phyloP scores from a whole-genome alignment of 1,284 basidiomycete species.

The Cystobasidium pallidum region DNA sequence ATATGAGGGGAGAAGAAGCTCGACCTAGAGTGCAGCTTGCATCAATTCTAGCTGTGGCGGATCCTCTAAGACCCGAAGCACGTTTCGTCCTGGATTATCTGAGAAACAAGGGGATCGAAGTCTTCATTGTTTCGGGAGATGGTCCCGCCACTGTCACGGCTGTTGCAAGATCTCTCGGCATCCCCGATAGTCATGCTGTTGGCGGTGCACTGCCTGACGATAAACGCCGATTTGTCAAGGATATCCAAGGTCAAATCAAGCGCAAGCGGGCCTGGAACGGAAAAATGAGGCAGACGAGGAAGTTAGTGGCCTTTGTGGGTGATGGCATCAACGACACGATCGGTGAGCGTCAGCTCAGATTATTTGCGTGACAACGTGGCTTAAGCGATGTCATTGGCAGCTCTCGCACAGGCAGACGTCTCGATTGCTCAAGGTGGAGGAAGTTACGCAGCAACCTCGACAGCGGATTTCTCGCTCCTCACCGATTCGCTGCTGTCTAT shows the following conservation, averaged over 20 bases:
- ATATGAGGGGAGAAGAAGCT: constrained; percentile 20
- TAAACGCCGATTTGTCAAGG: constrained; percentile 60
- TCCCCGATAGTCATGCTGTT: constrained; percentile 66
- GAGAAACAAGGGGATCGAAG: constrained; percentile 63
- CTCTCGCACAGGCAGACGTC: constrained; percentile 71
- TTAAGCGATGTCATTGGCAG: constrained; percentile 50
- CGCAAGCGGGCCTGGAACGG: constrained; percentile 7
- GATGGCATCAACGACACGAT: constrained; percentile 51
- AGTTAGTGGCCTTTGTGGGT: constrained; percentile 64
- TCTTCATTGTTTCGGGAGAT: constrained; percentile 82
- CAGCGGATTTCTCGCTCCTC: constrained; percentile 74
- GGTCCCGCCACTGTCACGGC: constrained; percentile 71
- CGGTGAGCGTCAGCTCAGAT: neutral
- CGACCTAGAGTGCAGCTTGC: constrained; percentile 54
- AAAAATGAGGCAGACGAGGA: constrained; percentile 55
- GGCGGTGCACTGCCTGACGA: constrained; percentile 70
- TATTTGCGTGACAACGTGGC: neutral
- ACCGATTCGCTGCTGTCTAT: constrained; percentile 60
- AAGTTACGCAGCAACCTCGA: constrained; percentile 68
- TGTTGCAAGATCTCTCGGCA: constrained; percentile 69
- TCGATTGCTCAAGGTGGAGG: constrained; percentile 75
- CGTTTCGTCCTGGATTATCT: constrained; percentile 62
- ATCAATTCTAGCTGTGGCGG: constrained; percentile 68
- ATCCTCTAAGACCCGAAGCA: constrained; percentile 69
- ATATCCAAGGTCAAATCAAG: constrained; percentile 52